phyloP scores from a whole-genome alignment of 1,284 basidiomycete genomes.

The Boletus sp. region DNA sequence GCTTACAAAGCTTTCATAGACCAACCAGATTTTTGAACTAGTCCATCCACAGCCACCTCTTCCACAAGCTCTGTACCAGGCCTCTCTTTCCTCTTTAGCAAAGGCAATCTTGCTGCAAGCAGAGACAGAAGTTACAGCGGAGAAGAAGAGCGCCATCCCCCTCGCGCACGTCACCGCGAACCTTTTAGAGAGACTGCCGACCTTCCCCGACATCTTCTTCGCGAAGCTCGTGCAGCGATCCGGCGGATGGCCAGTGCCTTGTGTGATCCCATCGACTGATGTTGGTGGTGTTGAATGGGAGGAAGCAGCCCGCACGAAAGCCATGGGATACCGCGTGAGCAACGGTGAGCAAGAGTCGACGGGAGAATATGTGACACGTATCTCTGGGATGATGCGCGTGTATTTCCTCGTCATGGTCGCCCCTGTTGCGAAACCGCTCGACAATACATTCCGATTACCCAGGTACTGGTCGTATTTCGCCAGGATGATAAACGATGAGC shows the following conservation, averaged over 20 bases:
- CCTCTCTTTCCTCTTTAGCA: conserved; percentile 80
- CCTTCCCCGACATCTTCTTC: conserved; percentile 75
- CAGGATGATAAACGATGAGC: conserved; percentile 50
- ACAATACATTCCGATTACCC: conserved; percentile 54
- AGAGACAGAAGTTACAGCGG: conserved; percentile 90
- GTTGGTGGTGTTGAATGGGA: conserved; percentile 45
- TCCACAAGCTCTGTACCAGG: conserved; percentile 57
- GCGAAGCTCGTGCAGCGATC: conserved; percentile 79
- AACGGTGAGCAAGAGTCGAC: conserved; percentile 42
- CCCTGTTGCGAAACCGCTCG: conserved; percentile 40
- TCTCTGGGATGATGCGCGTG: conserved; percentile 81
- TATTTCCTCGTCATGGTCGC: conserved; percentile 78
- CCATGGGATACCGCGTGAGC: conserved; percentile 59
- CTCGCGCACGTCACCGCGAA: conserved; percentile 70
- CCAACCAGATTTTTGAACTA: conserved; percentile 59
- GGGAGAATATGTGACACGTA: conserved; percentile 70
- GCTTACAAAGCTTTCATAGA: conserved; percentile 40
- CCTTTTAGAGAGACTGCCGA: conserved; percentile 30
- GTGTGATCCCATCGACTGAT: conserved; percentile 47
- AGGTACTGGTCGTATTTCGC: conserved; percentile 69
- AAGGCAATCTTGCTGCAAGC: conserved; percentile 92
- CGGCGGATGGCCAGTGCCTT: conserved; percentile 68
- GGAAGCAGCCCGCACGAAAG: conserved; percentile 59
- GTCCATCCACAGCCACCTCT: conserved; percentile 40
- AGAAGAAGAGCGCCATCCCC: conserved; percentile 81